Evolutionary conservation across 495 filamentous ascomycete species (phyloP), one percentile per base, ranked within the genome.

Genomic region (Rusavskia elegans): DNA sequence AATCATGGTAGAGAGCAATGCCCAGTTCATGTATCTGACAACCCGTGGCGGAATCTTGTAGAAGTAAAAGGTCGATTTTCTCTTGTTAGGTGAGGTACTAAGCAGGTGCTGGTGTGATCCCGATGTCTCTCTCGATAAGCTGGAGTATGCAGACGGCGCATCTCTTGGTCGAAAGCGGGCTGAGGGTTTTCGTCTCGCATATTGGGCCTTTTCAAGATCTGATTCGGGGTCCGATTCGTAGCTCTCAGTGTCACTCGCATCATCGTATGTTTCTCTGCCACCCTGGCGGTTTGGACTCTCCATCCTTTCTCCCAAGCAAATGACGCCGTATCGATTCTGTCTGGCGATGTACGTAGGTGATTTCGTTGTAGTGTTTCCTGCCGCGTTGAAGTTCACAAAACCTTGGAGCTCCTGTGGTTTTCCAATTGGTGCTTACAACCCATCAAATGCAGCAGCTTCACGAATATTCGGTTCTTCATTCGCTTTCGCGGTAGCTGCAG

Each of bases 11-110:
- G 73, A 74, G 23, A 84, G 77, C 45, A 94, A 63, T 19, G 74
- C 77, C 32, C 85, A 68, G 56, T 84, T 87, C 37, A 92, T 74
- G 59, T 79, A 87, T 61, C 83, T 74, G 59, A 83, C 75, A 16
- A 86, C 69, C 57, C 70, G 77, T 55, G 83, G 76, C 23, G 69
- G 84, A 54, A 81, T 53, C 25, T 77, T 77, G 57, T 83, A 83
- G 50, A 72, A 69, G 48, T 73, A 68, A 6, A 71, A 59, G 19
- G 59, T 55, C 10, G 63, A 55, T 27, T 72, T 68, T 42, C 65
- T 60, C 49, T 59, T 63, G 45, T 56, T 66, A 5, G 62, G 53
- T 53, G 60, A 64, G 49, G 68, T 74, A 30, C 67, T 71, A 38
- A 80, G 59, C 69, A 84, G 80, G 17, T 76, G 75, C 23, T 73